Conservation (phyloP, 805 yeast species). For the Pichia paraexigua region DNA sequence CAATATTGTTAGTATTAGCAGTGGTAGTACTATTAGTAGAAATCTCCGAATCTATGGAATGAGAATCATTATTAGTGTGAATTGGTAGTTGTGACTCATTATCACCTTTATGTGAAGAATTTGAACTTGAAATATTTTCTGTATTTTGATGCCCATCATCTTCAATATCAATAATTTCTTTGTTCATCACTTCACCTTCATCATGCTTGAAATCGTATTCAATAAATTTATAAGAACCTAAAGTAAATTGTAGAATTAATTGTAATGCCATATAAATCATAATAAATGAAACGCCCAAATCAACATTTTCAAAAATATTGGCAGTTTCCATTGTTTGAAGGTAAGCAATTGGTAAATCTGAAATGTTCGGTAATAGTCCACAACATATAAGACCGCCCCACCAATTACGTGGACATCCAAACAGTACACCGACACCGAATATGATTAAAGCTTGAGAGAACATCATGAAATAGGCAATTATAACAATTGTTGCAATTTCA, state of each 20-base stretch:
- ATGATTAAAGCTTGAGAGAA: conserved; percentile 11
- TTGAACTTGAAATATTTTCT: neutral
- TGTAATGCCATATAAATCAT: conserved; percentile 69
- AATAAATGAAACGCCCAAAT: conserved; percentile 78
- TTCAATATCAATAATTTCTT: neutral
- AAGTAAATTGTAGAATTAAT: conserved; percentile 58
- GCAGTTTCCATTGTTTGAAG: conserved; percentile 64
- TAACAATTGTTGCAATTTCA: conserved; percentile 55
- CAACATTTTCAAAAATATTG: conserved; percentile 49
- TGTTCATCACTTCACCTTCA: neutral
- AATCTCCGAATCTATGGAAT: neutral
- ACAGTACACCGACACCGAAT: conserved; percentile 34
- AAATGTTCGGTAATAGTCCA: conserved; percentile 69
- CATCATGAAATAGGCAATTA: conserved; percentile 41
- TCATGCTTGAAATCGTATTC: conserved; percentile 54
- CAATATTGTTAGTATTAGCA: too few relatives aligned
- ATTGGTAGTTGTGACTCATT: neutral
- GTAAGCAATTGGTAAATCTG: conserved; percentile 83
- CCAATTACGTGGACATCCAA: conserved; percentile 65
- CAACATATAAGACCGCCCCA: conserved; percentile 62
- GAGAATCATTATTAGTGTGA: neutral
- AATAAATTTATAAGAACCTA: conserved; percentile 66
- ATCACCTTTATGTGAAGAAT: neutral
- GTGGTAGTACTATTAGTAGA: neutral
- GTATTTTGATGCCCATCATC: neutral